phyloP scores from a whole-genome alignment of 2,329 filamentous ascomycete genomes.

The Colletotrichum salicis region DNA sequence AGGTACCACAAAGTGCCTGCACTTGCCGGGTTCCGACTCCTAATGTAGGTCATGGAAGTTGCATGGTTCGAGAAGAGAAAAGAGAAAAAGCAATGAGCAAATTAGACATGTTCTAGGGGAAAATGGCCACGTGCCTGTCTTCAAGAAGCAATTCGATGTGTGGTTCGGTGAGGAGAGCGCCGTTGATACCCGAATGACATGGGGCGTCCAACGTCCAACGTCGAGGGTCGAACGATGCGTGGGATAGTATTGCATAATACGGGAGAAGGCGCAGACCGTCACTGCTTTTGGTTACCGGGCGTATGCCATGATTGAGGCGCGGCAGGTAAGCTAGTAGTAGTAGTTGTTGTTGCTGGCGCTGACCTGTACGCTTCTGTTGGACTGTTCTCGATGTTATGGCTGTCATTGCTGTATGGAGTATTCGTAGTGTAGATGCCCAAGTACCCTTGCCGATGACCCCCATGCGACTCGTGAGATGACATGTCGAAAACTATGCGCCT shows the following conservation, averaged over 20 bases:
- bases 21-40: conserved; percentile 2
- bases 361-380: background rate
- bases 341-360: background rate
- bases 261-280: background rate
- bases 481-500: background rate
- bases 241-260: background rate
- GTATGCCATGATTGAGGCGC: background rate
- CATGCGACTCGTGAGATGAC: background rate
- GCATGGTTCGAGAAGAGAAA: background rate
- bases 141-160: conserved; percentile 5
- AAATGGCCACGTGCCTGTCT: conserved; percentile 12
- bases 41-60: background rate
- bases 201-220: background rate
- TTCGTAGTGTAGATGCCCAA: background rate
- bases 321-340: background rate
- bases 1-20: too few relatives aligned
- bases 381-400: background rate
- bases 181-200: background rate
- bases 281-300: background rate
- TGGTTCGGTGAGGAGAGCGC: background rate
- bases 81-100: background rate
- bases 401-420: background rate
- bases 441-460: background rate
- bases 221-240: background rate
- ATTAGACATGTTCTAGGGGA: background rate